Evolutionary conservation across 73 alveolate genomes (phyloP).

Genomic region (Tetrahymena thermophila): DNA sequence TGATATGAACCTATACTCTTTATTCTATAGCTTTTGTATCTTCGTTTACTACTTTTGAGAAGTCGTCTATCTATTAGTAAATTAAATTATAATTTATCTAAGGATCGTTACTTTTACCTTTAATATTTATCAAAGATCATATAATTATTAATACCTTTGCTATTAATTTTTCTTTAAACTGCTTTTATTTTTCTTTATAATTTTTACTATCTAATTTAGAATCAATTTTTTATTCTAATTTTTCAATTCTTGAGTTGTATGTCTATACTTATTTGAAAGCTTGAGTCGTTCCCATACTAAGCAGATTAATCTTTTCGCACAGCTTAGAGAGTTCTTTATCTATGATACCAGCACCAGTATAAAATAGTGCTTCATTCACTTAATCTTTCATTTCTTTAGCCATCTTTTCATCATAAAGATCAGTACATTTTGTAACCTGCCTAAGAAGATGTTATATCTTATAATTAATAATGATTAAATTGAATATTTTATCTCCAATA

Average conservation of each 20-base stretch:
- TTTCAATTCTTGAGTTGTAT: slow-evolving; percentile 18
- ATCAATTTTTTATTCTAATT: slow-evolving; percentile 27
- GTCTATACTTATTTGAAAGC: background rate
- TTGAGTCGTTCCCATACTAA: slow-evolving; percentile 8
- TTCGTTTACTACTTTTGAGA: background rate
- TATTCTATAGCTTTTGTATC: slow-evolving; percentile 23
- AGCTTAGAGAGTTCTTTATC: slow-evolving; percentile 19
- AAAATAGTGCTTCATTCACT: slow-evolving; percentile 1
- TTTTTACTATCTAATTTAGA: slow-evolving; percentile 24
- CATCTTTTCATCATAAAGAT: slow-evolving; percentile 16
- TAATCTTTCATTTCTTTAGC: slow-evolving; percentile 25
- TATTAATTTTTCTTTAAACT: slow-evolving; percentile 11
- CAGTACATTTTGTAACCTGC: slow-evolving; percentile 2
- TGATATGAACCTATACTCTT: slow-evolving; percentile 3
- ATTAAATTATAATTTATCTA: background rate
- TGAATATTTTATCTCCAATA: background rate
- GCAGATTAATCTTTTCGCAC: slow-evolving; percentile 24
- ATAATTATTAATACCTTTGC: background rate
- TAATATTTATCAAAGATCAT: background rate
- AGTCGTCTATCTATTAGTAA: slow-evolving; percentile 16
- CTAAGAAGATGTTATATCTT: slow-evolving; percentile 10
- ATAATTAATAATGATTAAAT: background rate
- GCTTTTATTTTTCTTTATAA: slow-evolving; percentile 27
- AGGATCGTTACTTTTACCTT: background rate
- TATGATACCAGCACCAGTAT: slow-evolving; percentile 8